Base-by-base conservation (phyloP, 148 eudicot genomes). In the Chenopodium quinoa region DNA sequence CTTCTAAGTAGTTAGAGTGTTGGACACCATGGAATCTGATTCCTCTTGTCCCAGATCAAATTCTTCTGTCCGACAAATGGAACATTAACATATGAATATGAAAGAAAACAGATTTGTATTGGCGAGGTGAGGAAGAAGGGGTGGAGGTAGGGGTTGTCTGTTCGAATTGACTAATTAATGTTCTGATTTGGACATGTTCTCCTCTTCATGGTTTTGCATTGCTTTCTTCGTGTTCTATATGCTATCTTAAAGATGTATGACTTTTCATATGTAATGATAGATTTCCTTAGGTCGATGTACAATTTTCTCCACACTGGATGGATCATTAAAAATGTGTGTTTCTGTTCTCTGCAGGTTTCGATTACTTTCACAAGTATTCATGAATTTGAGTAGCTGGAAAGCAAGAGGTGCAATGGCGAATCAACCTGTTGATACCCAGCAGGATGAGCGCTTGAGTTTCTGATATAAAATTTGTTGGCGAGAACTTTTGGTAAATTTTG, bases 21-120 rank as follows among this genome's bases (percentile, higher is more conserved):
- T 80, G 80, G 75, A 80, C 76, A 73, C 31, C 13, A 17, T 81
- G 75, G 81, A 48, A 84, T 77, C 84, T 20, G 44, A 40, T 84
- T 78, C 86, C 32, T 47, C 44, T 34, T 76, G 62, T 76, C 31
- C 9, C 14, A 71, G 69, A 73, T 71, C 25, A 23, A 34, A 71
- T 56, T 23, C 31, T 34, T 13, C 66, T 9, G 23, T 77, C 74
- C 29, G 4, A 1, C 50, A 60, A 47, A 52, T 2, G 17, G 62
- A 56, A 56, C 17, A 56, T 12, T 56, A 19, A 14, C 62, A n/a
- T n/a, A 44, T 44, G 4, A 44, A 50, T 50, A 50, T 50, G 54
- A 11, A 50, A 13, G 54, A 13, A 3, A 3, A 13, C 54, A 2
- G 22, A 27, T 50, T 22, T 19, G 37, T 23, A n/a, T 9, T 72